These are phyloP conservation scores for Pseudocercospora vitis DNA, from an alignment of 2,329 filamentous ascomycete species.

Conservation along the genomic window DNA sequence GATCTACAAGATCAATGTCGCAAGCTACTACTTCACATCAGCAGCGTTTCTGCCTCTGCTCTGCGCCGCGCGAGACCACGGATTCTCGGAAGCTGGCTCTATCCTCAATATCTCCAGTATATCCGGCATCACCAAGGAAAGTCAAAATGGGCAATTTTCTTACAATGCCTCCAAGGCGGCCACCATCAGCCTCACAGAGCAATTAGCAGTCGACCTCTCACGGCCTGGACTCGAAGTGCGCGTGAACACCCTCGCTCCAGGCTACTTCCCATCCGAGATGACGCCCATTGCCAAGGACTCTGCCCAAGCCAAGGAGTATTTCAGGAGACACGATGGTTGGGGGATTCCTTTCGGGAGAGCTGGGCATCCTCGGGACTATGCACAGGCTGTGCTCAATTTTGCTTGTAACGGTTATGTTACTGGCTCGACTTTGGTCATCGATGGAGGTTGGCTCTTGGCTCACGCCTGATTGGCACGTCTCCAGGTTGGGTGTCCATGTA, in stretches of 20 bases:
- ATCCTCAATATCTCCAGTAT: slow-evolving; percentile 51
- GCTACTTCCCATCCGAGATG: slow-evolving; percentile 60
- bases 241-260: slow-evolving; percentile 58
- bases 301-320: slow-evolving; percentile 53
- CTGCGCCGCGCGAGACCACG: slow-evolving; percentile 44
- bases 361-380: slow-evolving; percentile 44
- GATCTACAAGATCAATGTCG: slow-evolving; percentile 49
- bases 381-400: slow-evolving; percentile 56
- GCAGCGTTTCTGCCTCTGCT: slow-evolving; percentile 48
- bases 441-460: slow-evolving; percentile 59
- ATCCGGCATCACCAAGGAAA: slow-evolving; percentile 47
- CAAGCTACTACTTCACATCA: slow-evolving; percentile 47
- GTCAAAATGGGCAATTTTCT: slow-evolving; percentile 47
- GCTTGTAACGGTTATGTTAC: slow-evolving; percentile 62
- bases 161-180: slow-evolving; percentile 54
- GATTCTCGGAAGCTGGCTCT: slow-evolving; percentile 43
- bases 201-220: slow-evolving; percentile 55
- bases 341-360: slow-evolving; percentile 43
- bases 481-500: neutral
- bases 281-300: slow-evolving; percentile 52
- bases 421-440: slow-evolving; percentile 61
- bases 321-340: slow-evolving; percentile 32
- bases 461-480: slow-evolving; percentile 24
- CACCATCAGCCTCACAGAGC: slow-evolving; percentile 56
- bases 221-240: slow-evolving; percentile 53